Conservation (phyloP, 441 rosid genomes). For the Cnidoscolus chayamansa region DNA sequence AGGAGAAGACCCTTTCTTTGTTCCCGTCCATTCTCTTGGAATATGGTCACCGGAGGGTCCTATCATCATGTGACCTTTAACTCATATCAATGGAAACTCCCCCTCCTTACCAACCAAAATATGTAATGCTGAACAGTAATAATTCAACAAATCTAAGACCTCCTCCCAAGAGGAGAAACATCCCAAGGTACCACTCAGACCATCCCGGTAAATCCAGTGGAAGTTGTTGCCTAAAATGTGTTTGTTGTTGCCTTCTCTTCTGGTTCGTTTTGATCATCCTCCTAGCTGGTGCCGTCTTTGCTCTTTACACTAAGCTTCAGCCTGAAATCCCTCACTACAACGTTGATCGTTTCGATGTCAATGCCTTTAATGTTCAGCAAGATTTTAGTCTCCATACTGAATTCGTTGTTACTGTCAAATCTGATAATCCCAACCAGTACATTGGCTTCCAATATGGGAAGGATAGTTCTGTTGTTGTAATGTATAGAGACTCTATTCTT, state of each 20-base stretch:
- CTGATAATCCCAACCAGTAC: constrained; percentile 38
- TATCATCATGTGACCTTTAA: constrained; percentile 3
- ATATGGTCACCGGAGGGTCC: constrained; percentile 25
- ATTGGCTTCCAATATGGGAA: constrained; percentile 40
- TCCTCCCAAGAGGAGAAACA: constrained; percentile 39
- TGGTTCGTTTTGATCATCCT: constrained; percentile 33
- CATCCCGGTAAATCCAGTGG: constrained; percentile 13
- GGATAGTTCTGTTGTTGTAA: constrained; percentile 34
- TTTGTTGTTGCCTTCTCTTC: constrained; percentile 44
- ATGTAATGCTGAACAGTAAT: constrained; percentile 34
- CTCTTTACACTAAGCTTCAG: constrained; percentile 22
- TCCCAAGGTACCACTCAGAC: constrained; percentile 36
- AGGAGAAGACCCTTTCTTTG: constrained; percentile 20
- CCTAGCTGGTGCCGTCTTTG: constrained; percentile 16
- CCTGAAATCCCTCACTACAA: constrained; percentile 41
- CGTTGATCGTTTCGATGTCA: constrained; percentile 29
- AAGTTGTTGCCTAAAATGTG: constrained; percentile 34
- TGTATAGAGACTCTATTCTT: constrained; percentile 28
- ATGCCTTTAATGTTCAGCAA: constrained; percentile 27
- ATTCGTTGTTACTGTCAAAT: constrained; percentile 36
- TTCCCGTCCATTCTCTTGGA: constrained; percentile 23
- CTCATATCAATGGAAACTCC: constrained; percentile 21
- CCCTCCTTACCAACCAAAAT: constrained; percentile 33
- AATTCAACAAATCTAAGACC: constrained; percentile 29
- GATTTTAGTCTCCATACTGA: constrained; percentile 44